Conservation (phyloP, 2,329 filamentous ascomycete genomes). For the Scopulariopsis brevicaulis region DNA sequence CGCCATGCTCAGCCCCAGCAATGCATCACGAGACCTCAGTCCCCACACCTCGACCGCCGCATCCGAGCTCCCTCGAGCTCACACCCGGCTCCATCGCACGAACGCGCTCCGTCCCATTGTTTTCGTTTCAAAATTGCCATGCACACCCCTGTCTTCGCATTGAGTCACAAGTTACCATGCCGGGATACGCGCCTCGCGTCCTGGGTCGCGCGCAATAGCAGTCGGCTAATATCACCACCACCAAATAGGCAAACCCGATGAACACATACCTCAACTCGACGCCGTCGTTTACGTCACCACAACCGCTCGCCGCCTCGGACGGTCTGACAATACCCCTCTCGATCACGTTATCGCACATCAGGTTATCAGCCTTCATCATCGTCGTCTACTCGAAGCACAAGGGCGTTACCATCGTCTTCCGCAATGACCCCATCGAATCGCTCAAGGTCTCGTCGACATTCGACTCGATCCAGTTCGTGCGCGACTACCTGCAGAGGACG, state of each 20-base stretch:
- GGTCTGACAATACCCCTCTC: conserved; percentile 95
- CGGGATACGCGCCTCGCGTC: conserved; percentile 19
- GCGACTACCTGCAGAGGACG: conserved; percentile 90
- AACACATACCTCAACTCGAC: conserved; percentile 93
- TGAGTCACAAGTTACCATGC: conserved; percentile 19
- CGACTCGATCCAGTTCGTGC: conserved; percentile 96
- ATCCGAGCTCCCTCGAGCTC: neutral
- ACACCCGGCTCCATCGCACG: neutral
- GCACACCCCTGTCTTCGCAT: conserved; percentile 15
- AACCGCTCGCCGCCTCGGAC: conserved; percentile 81
- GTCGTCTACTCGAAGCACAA: conserved; percentile 97
- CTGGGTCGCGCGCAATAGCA: conserved; percentile 2
- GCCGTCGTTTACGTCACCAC: conserved; percentile 82
- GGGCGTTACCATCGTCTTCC: conserved; percentile 89
- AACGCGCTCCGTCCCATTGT: conserved; percentile 1
- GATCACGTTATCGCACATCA: conserved; percentile 91
- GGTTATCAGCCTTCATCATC: conserved; percentile 93
- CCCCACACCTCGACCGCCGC: neutral
- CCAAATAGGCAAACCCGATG: conserved; percentile 69
- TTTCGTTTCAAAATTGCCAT: conserved; percentile 3
- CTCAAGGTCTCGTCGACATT: conserved; percentile 98
- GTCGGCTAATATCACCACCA: conserved; percentile 32
- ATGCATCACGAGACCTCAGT: neutral
- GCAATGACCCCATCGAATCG: conserved; percentile 95
- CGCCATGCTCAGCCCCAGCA: neutral